These are phyloP conservation scores for Porphyrellus cyaneotinctus DNA, from an alignment of 768 basidiomycete species.

Conservation along the genomic window DNA sequence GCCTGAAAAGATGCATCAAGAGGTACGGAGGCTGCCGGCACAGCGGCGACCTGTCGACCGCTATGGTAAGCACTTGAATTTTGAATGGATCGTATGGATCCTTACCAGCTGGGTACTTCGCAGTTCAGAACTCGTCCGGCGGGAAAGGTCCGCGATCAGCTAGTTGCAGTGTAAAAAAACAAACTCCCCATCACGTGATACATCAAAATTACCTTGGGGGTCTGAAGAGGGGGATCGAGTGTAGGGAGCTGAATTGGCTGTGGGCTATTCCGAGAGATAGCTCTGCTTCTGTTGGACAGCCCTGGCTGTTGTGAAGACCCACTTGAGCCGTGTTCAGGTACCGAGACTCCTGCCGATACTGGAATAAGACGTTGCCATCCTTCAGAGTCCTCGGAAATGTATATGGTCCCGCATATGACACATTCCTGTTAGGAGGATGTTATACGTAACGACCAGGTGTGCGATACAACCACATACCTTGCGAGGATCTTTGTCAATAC, in stretches of 20 bases:
- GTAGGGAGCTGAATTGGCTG: slow-evolving; percentile 33
- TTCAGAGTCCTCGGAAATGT: slow-evolving; percentile 51
- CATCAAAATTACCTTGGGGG: slow-evolving; percentile 24
- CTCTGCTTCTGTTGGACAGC: slow-evolving; percentile 9
- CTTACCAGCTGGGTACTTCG: slow-evolving; percentile 18
- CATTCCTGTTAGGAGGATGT: slow-evolving; percentile 55
- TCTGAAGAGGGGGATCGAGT: slow-evolving; percentile 28
- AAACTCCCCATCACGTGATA: background rate
- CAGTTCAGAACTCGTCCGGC: slow-evolving; percentile 11
- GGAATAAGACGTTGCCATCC: slow-evolving; percentile 46
- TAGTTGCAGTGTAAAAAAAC: slow-evolving; percentile 11
- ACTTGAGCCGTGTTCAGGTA: slow-evolving; percentile 2
- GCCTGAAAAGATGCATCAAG: slow-evolving; percentile 38
- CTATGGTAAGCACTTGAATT: slow-evolving; percentile 1
- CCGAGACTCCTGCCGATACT: slow-evolving; percentile 10
- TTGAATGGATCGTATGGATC: background rate
- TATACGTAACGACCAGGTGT: background rate
- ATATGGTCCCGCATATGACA: slow-evolving; percentile 66
- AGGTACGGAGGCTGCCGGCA: slow-evolving; percentile 10
- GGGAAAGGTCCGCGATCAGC: slow-evolving; percentile 21
- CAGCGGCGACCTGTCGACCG: slow-evolving; percentile 14
- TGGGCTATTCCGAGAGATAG: slow-evolving; percentile 20
- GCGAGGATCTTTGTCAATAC: slow-evolving; percentile 56
- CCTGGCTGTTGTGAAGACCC: slow-evolving; percentile 4
- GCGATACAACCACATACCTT: slow-evolving; percentile 45